These are phyloP conservation scores for Madurella fahalii DNA, from an alignment of 2,329 filamentous ascomycete genomes.

Conservation along the genomic window DNA sequence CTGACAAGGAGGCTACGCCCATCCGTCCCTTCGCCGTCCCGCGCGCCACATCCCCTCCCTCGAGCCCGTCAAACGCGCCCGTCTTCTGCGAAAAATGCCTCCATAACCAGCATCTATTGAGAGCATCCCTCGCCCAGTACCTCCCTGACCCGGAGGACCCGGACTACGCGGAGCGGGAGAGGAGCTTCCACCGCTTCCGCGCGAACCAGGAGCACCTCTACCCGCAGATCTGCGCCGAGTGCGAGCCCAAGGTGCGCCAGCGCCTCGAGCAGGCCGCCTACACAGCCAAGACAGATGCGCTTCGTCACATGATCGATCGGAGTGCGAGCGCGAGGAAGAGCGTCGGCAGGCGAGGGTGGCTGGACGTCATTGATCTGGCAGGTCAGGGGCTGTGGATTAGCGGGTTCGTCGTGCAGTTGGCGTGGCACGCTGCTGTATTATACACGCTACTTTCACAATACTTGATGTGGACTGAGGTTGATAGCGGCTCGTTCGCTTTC, in stretches of 20 bases:
- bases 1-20: constrained; percentile 40
- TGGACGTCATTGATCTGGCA: constrained; percentile 42
- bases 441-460: constrained; percentile 24
- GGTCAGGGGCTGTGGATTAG: constrained; percentile 47
- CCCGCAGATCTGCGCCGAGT: constrained; percentile 80
- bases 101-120: constrained; percentile 83
- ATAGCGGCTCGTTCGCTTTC: constrained; percentile 2
- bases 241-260: constrained; percentile 68
- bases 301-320: constrained; percentile 70
- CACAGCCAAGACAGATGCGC: constrained; percentile 76
- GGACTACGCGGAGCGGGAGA: constrained; percentile 64
- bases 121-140: constrained; percentile 73
- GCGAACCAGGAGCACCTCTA: constrained; percentile 74
- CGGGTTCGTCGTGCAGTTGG: constrained; percentile 43
- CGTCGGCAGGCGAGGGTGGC: constrained; percentile 36
- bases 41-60: constrained; percentile 36
- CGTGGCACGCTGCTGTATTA: constrained; percentile 46
- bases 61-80: constrained; percentile 29
- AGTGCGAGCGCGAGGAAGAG: constrained; percentile 43
- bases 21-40: constrained; percentile 46
- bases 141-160: constrained; percentile 63
- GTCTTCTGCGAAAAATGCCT: constrained; percentile 73
- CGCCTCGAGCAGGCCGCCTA: constrained; percentile 70
- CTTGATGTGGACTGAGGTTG: background rate
- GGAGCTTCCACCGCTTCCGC: constrained; percentile 65